Evolutionary conservation across 1,284 basidiomycete genomes (phyloP), one percentile per base, ranked within the genome.

Genomic region (Neonothopanus nambi): DNA sequence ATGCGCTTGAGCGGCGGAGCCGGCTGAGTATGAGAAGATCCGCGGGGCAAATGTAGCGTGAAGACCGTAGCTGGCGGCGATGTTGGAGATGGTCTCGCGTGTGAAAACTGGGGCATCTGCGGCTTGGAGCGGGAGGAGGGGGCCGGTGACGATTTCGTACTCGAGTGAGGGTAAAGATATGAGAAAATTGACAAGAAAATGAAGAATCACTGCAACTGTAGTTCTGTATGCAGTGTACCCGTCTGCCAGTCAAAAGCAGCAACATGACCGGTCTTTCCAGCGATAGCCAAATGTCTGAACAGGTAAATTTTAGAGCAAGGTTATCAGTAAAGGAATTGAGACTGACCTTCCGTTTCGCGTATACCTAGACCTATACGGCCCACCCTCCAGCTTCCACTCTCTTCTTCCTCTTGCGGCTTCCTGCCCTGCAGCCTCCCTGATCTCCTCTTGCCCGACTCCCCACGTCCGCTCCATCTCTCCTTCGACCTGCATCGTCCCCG

Each of bases 221-320:
- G 77, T 67, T 99, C 96, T 3, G 90, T 82, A 64, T 94, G 89
- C 30, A 98, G 72, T 39, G 85, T 86, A 0, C 94, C 93, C 0
- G 90, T 85, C 68, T 93, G 88, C 93, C 93, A 96, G 69, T 98
- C 95, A 64, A 98, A 96, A 0, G 94, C 93, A 1, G 93, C 92
- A n/a, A 95, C 82, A 71, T 98, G 94, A 0, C 96, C 95, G 52
- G 79, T 81, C 17, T 80, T 78, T 4, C 93, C 94, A 1, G 83
- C 90, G 59, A 97, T 84, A 0, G 91, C 93, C 48, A 96, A 68
- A 69, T 95, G 89, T 66, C 30, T 33, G 13, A 9, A 9, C 8
- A 33, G 30, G 2, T 33, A 8, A 33, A 11, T 9, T 93, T 92
- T 54, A 1, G 37, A 13, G 45, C 15, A 1, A 24, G 15, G 11